A percentile compares a stretch with the other conserved stretches of the same genome.
Conservation (phyloP, 2,329 filamentous ascomycete genomes). For the Trichophyton benhamiae region DNA sequence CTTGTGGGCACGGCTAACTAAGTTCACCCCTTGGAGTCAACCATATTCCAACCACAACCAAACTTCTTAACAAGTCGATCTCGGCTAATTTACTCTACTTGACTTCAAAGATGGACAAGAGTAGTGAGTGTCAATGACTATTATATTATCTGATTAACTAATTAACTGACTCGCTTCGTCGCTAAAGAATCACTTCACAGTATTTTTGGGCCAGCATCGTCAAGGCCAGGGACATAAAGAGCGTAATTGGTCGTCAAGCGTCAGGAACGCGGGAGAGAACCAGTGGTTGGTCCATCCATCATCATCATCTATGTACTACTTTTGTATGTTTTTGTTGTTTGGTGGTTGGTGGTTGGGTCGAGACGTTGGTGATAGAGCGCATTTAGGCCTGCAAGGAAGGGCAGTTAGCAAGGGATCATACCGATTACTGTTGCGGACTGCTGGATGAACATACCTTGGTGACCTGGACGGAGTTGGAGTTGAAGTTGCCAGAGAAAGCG, state of each 20-base stretch:
- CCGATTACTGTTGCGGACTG: neutral
- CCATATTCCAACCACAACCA: neutral
- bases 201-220: neutral
- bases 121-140: neutral
- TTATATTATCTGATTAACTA: neutral
- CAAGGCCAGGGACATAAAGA: neutral
- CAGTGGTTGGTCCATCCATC: neutral
- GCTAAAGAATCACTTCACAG: neutral
- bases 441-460: neutral
- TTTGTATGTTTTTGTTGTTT: neutral
- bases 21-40: too few relatives aligned
- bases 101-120: neutral
- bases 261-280: neutral
- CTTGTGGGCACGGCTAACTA: too few relatives aligned
- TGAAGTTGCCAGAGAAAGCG: conserved; percentile 17
- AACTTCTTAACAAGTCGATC: too few relatives aligned
- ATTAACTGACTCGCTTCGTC: neutral
- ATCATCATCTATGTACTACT: neutral
- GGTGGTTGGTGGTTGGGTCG: neutral
- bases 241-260: neutral
- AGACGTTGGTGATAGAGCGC: neutral
- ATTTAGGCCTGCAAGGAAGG: neutral
- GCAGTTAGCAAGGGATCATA: neutral
- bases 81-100: neutral
- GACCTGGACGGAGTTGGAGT: conserved; percentile 15